These are phyloP conservation scores for Rhodotorula kratochvilovae DNA, from an alignment of 768 basidiomycete genomes.

Conservation along the genomic window DNA sequence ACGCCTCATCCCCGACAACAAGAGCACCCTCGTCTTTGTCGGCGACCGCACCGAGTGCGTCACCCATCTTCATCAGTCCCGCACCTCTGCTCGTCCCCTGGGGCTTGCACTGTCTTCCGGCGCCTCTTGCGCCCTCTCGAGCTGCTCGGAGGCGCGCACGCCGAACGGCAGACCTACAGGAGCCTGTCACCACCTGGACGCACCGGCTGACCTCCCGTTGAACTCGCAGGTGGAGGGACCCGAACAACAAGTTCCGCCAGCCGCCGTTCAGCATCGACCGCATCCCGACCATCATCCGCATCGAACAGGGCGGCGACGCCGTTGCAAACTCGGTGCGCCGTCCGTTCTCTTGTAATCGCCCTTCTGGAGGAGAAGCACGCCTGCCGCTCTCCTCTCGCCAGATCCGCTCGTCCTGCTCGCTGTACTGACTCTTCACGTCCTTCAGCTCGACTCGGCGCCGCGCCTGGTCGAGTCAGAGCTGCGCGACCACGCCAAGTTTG, in stretches of 20 bases:
- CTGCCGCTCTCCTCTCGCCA: no score
- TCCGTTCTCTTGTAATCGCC: no score
- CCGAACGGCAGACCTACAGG: no score
- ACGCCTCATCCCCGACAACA: slow-evolving; percentile 5
- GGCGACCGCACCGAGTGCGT: slow-evolving; percentile 21
- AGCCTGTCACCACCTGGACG: background rate
- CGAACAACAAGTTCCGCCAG: slow-evolving; percentile 19
- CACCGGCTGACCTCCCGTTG: background rate
- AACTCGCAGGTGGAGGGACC: slow-evolving; percentile 23
- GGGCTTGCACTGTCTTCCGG: no score
- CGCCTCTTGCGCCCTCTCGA: background rate
- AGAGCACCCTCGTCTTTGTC: slow-evolving; percentile 21
- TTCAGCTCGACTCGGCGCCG: slow-evolving; percentile 24
- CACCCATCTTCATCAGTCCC: background rate
- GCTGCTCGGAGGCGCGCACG: no score
- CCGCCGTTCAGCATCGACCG: slow-evolving; percentile 16
- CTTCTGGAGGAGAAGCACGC: no score
- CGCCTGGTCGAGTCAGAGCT: slow-evolving; percentile 28
- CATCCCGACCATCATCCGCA: slow-evolving; percentile 34
- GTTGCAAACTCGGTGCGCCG: slow-evolving; percentile 7
- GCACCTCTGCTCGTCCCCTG: background rate
- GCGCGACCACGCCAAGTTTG: slow-evolving; percentile 19
- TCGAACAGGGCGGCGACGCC: background rate
- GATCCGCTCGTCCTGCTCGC: no score
- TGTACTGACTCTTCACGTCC: background rate